These are phyloP conservation scores for Gossypium trilobum DNA, from an alignment of 441 rosid genomes.

Conservation along the genomic window DNA sequence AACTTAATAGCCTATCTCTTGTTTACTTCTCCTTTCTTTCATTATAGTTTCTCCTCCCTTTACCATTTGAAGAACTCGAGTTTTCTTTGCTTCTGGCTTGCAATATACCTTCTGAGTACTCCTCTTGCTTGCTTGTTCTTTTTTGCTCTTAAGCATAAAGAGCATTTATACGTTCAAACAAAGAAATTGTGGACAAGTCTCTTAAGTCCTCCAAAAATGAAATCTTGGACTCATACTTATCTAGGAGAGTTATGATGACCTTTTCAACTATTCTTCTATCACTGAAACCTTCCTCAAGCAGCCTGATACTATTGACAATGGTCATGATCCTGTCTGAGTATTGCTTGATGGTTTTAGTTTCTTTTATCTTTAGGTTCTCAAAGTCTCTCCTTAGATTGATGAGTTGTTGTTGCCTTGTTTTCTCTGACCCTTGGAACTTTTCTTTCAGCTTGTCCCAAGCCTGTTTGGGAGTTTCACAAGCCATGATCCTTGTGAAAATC, in stretches of 20 bases:
- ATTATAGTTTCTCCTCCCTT: neutral
- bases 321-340: too few relatives aligned
- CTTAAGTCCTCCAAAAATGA: neutral
- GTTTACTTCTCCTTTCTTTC: neutral
- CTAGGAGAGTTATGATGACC: neutral
- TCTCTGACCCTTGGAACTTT: too few relatives aligned
- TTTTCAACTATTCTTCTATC: neutral
- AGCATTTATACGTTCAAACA: neutral
- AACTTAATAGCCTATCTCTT: too few relatives aligned
- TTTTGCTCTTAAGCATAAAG: neutral
- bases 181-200: neutral
- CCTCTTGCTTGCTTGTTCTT: neutral
- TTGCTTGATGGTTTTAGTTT: too few relatives aligned
- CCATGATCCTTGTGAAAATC: too few relatives aligned
- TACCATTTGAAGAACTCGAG: neutral
- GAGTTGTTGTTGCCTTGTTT: too few relatives aligned
- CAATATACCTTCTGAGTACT: neutral
- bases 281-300: neutral
- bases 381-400: too few relatives aligned
- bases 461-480: too few relatives aligned
- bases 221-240: neutral
- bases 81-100: neutral
- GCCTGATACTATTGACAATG: neutral
- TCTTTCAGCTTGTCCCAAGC: too few relatives aligned
- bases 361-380: too few relatives aligned